Evolutionary conservation across 164 flowering plant genomes (phyloP), one percentile per base, ranked within the genome.

Genomic region (Stephania cephalantha): DNA sequence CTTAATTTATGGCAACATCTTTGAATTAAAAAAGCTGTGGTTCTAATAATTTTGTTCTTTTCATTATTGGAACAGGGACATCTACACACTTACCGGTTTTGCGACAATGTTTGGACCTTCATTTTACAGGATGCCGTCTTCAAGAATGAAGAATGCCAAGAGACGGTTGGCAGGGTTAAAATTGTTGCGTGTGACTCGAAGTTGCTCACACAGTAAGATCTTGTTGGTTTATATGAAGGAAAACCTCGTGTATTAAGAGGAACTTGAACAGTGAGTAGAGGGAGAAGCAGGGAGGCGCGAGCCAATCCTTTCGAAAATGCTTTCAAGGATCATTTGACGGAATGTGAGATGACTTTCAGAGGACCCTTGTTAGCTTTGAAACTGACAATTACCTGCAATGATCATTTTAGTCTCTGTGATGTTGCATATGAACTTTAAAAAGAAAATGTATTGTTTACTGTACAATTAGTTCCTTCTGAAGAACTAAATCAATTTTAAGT

Each of bases 51-150:
- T 12, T 58, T 50, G 55, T 50, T 50, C 9, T 10, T 50, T 10
- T 50, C 4, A 35, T 35, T 42, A 58, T n/a, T 73, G n/a, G 15
- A 71, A 44, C 87, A 89, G 90, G 92, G 92, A 71, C 92, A 87
- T 79, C 82, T 89, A 69, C 90, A 89, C 79, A 89, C 88, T 13
- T 89, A 89, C 78, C 75, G 89, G 68, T 89, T 87, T 81, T 89
- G 92, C 69, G 92, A 89, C 86, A 89, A 89, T 79, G 92, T 89
- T 4, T 89, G 92, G 92, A 89, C 92, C 71, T 89, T 89, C 85
- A 89, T 89, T 74, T 78, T 89, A 66, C 92, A 87, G 64, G 80
- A 86, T 80, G 90, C 92, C 1, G 0, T 72, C 74, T 89, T 89
- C 48, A 89, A 89, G 82, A 85, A 75, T 55, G 92, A 89, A 73